These are phyloP conservation scores for Babesia bigemina DNA, from an alignment of 169 alveolate genomes.

Conservation along the genomic window DNA sequence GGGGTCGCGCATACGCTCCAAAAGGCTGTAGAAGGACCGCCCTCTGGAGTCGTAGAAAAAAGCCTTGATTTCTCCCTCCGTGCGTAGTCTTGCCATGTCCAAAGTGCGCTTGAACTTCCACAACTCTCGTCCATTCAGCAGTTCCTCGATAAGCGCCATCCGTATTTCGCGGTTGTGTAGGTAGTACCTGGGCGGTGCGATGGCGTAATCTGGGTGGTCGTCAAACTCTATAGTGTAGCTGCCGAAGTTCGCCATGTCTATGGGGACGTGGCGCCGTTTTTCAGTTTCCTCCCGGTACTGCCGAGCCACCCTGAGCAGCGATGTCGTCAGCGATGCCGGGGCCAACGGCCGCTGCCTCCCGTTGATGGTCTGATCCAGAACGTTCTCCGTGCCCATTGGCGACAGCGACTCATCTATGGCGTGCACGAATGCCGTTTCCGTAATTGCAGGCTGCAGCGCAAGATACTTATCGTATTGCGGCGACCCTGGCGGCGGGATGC, in stretches of 20 bases:
- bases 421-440: constrained; percentile 5
- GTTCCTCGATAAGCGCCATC: constrained; percentile 22
- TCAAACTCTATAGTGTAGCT: constrained; percentile 17
- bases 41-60: constrained; percentile 45
- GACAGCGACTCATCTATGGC: constrained; percentile 13
- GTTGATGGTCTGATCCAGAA: not conserved
- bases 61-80: constrained; percentile 26
- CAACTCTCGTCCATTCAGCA: constrained; percentile 1
- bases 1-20: constrained; percentile 38
- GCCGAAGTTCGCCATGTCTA: constrained; percentile 21
- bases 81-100: constrained; percentile 22
- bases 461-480: constrained; percentile 57
- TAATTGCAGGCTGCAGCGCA: constrained; percentile 43
- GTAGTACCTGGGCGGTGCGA: constrained; percentile 39
- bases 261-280: constrained; percentile 7
- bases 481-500: constrained; percentile 25
- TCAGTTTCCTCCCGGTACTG: not conserved
- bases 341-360: constrained; percentile 18
- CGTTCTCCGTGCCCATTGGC: constrained; percentile 11
- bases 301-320: not conserved
- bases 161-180: constrained; percentile 50
- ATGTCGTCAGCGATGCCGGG: constrained; percentile 1
- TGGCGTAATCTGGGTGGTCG: constrained; percentile 21
- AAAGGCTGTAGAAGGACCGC: constrained; percentile 24
- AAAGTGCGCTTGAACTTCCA: constrained; percentile 35